phyloP scores from a whole-genome alignment of 352 stramenopile species.

The Phytophthora sp. region DNA sequence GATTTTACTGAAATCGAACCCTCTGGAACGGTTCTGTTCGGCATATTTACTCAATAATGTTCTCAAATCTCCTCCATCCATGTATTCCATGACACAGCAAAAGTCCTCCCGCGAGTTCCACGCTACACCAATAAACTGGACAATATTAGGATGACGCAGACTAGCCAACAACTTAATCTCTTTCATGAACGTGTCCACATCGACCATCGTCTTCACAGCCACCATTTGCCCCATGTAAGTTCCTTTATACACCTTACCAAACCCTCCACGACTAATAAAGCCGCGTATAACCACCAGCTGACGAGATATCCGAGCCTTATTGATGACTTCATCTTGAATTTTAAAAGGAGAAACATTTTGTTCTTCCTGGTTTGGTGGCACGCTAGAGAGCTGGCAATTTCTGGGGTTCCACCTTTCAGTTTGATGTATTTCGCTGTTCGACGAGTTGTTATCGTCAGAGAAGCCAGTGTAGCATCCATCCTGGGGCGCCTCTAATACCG shows the following conservation, averaged over 20 bases:
- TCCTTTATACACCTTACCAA: too few relatives aligned
- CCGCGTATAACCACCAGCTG: background rate
- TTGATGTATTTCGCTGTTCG: background rate
- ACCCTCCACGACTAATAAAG: background rate
- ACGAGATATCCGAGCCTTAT: background rate
- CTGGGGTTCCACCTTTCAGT: too few relatives aligned
- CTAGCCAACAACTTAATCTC: background rate
- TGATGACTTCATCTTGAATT: background rate
- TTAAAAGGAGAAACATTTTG: background rate
- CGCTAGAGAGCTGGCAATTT: too few relatives aligned
- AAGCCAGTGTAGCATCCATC: background rate
- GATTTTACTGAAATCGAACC: conserved; percentile 1
- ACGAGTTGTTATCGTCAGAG: background rate
- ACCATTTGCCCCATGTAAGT: background rate
- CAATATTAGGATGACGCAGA: background rate
- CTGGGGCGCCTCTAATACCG: background rate
- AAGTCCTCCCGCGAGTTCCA: background rate
- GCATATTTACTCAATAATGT: background rate
- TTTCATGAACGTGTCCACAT: background rate
- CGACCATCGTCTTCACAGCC: background rate
- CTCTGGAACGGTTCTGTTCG: background rate
- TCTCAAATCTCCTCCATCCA: background rate
- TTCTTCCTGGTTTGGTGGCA: background rate
- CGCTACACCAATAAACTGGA: background rate
- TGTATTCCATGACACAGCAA: conserved; percentile 4